phyloP scores from a whole-genome alignment of 192 early-diverging fungal species.

The Rhizophlyctis rosea region DNA sequence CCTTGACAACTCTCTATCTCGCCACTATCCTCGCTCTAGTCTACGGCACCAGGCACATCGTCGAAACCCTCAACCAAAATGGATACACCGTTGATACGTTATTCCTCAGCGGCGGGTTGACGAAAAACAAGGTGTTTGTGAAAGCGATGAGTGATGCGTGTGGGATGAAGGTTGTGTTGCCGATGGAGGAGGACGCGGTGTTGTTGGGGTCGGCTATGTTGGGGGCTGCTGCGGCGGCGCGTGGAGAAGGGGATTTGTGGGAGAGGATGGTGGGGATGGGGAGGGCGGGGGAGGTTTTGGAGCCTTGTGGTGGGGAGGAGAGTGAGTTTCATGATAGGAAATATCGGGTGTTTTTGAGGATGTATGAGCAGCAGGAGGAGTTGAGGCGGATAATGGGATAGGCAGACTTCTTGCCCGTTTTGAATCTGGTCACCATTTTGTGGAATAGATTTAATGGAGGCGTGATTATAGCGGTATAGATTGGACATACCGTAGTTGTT shows the following conservation, averaged over 20 bases:
- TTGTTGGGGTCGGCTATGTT: conserved; percentile 68
- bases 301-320: conserved; percentile 35
- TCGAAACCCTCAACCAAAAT: conserved; percentile 44
- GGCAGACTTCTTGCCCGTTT: too few relatives aligned
- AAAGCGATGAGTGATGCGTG: conserved; percentile 58
- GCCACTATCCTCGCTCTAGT: conserved; percentile 61
- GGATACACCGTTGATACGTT: conserved; percentile 56
- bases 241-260: conserved; percentile 35
- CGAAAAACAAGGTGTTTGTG: conserved; percentile 60
- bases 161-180: conserved; percentile 50
- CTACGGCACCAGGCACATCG: conserved; percentile 62
- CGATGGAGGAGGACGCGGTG: conserved; percentile 55
- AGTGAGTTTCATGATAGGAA: conserved; percentile 47
- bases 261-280: conserved; percentile 54
- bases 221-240: conserved; percentile 52
- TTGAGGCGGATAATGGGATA: conserved; percentile 51
- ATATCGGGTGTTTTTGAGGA: conserved; percentile 52
- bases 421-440: too few relatives aligned
- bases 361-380: conserved; percentile 56
- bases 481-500: too few relatives aligned
- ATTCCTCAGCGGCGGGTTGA: conserved; percentile 66
- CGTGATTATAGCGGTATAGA: too few relatives aligned
- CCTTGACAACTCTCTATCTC: conserved; percentile 53
- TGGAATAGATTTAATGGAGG: too few relatives aligned
- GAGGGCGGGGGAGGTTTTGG: conserved; percentile 39